phyloP scores from a whole-genome alignment of 75 land plant genomes.

The Larix kaempferi region DNA sequence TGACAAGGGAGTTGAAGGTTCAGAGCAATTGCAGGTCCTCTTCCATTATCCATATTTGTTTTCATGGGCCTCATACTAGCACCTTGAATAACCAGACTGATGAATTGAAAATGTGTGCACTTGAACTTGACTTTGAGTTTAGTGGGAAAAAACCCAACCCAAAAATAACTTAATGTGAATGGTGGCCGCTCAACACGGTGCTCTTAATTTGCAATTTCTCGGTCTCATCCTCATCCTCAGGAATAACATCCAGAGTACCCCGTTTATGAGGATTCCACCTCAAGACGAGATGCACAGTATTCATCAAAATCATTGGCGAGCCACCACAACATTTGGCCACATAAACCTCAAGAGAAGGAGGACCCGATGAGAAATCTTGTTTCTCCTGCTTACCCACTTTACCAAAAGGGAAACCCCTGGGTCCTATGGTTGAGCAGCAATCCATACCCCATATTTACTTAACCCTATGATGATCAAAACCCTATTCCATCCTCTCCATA shows the following conservation, averaged over 20 bases:
- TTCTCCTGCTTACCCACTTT: conserved; percentile 23
- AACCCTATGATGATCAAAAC: conserved; percentile 18
- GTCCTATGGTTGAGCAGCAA: conserved; percentile 48
- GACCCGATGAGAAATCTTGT: background rate
- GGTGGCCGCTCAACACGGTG: too few species aligned
- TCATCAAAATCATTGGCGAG: conserved; percentile 68
- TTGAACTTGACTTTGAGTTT: too few species aligned
- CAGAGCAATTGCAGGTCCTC: too few species aligned
- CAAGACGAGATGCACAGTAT: conserved; percentile 53
- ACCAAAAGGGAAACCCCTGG: conserved; percentile 7
- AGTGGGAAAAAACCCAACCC: too few species aligned
- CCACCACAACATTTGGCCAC: conserved; percentile 68
- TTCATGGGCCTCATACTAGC: too few species aligned
- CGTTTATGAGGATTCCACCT: conserved; percentile 29
- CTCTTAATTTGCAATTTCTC: too few species aligned
- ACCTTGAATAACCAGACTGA: too few species aligned
- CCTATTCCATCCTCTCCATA: conserved; percentile 31
- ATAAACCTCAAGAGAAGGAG: conserved; percentile 75
- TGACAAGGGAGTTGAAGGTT: too few species aligned
- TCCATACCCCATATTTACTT: conserved; percentile 66
- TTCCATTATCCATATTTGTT: too few species aligned
- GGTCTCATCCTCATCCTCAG: conserved; percentile 30
- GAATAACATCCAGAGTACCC: conserved; percentile 54
- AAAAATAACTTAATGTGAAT: too few species aligned
- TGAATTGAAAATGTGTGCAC: too few species aligned